A percentile compares a stretch with the other conserved stretches of the same genome.
These are phyloP conservation scores for Striga asiatica DNA, from an alignment of 257 asterid species.

Conservation along the genomic window DNA sequence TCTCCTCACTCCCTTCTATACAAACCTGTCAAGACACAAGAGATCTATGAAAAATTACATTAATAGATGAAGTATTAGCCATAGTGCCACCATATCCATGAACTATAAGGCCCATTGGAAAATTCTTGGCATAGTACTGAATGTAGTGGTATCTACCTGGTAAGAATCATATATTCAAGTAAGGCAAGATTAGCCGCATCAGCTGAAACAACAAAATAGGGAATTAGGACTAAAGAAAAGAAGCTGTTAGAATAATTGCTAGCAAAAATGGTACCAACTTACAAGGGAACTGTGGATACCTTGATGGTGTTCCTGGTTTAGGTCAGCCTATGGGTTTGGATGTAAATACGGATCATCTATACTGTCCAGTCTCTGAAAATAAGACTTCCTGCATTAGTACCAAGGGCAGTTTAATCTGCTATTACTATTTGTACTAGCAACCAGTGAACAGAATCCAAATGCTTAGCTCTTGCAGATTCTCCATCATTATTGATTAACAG, in stretches of 20 bases:
- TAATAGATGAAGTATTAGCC: not conserved
- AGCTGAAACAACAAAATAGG: slow-evolving; percentile 32
- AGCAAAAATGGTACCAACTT: not conserved
- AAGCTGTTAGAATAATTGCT: not conserved
- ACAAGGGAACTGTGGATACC: slow-evolving; percentile 36
- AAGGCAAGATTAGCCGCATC: slow-evolving; percentile 69
- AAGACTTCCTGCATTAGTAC: slow-evolving; percentile 7
- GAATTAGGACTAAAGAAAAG: slow-evolving; percentile 3
- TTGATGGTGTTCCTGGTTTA: slow-evolving; percentile 54
- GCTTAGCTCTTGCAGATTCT: not conserved
- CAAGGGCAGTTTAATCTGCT: not conserved
- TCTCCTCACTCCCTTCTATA: slow-evolving; percentile 62
- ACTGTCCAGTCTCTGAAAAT: slow-evolving; percentile 59
- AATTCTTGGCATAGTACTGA: slow-evolving; percentile 21
- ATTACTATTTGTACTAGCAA: not conserved
- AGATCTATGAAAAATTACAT: slow-evolving; percentile 4
- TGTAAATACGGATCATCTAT: slow-evolving; percentile 42
- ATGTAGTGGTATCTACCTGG: slow-evolving; percentile 35
- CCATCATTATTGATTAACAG: not conserved
- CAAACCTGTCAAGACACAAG: slow-evolving; percentile 50
- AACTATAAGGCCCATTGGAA: slow-evolving; percentile 1
- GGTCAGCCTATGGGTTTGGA: slow-evolving; percentile 29
- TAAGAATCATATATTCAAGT: slow-evolving; percentile 36
- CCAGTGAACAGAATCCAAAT: not conserved
- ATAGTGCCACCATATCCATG: not conserved